Evolutionary conservation across 148 eudicot species (phyloP).

Genomic region (Cornus kousa): DNA sequence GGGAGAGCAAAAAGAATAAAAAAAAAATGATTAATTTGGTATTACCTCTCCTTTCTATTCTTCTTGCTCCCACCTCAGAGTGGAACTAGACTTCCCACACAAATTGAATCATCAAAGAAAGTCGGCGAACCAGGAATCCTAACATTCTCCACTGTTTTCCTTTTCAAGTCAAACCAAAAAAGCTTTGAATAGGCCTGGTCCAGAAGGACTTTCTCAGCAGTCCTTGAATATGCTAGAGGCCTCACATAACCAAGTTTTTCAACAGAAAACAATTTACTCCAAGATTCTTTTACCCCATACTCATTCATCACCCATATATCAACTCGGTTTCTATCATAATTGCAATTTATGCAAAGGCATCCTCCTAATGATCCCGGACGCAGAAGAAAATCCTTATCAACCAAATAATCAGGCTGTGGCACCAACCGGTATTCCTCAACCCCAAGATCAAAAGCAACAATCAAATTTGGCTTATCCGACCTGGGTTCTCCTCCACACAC

Average conservation of each 20-base stretch:
- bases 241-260: slow-evolving; percentile 20
- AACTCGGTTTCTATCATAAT: not conserved
- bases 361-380: slow-evolving; percentile 26
- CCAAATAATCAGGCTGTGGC: slow-evolving; percentile 21
- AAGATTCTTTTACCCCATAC: slow-evolving; percentile 35
- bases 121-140: slow-evolving; percentile 10
- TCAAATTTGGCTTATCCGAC: not conserved
- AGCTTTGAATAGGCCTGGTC: not conserved
- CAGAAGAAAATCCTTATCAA: not conserved
- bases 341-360: slow-evolving; percentile 17
- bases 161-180: slow-evolving; percentile 33
- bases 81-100: slow-evolving; percentile 35
- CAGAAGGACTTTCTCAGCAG: slow-evolving; percentile 31
- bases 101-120: not conserved
- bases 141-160: slow-evolving; percentile 8
- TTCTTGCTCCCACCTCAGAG: slow-evolving; percentile 7
- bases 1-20: not conserved
- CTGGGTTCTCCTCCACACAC: slow-evolving; percentile 14
- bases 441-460: not conserved
- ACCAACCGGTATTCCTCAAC: not conserved
- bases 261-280: not conserved
- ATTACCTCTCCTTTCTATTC: slow-evolving; percentile 3
- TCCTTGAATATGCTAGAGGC: slow-evolving; percentile 33
- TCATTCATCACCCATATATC: slow-evolving; percentile 52
- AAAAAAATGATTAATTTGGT: not conserved